phyloP scores from a whole-genome alignment of 257 asterid species.

The Euphrasia confusa region DNA sequence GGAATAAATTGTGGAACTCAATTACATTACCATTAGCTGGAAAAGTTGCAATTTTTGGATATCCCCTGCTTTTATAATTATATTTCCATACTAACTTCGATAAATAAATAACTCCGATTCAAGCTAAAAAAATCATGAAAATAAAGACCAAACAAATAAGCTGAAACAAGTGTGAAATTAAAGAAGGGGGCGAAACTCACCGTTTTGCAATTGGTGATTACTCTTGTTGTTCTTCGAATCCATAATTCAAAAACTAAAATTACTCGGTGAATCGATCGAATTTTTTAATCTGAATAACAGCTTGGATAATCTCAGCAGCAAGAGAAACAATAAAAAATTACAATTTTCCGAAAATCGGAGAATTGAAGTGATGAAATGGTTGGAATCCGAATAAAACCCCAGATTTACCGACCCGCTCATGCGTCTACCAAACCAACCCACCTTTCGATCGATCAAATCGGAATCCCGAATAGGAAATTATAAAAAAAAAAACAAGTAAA shows the following conservation, averaged over 20 bases:
- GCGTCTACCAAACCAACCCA: constrained; percentile 55
- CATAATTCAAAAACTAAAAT: constrained; percentile 39
- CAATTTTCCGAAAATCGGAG: constrained; percentile 35
- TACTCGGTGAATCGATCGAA: constrained; percentile 24
- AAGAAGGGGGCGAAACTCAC: constrained; percentile 29
- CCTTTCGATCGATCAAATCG: constrained; percentile 23
- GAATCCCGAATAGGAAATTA: neutral
- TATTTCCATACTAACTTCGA: too few species aligned
- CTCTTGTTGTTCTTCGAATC: constrained; percentile 50
- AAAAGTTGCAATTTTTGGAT: neutral
- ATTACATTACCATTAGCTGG: neutral
- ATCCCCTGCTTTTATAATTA: neutral
- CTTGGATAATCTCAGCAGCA: constrained; percentile 46
- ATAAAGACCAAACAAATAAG: neutral
- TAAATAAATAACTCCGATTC: neutral
- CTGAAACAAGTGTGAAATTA: neutral
- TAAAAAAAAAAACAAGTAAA: neutral
- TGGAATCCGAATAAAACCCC: constrained; percentile 49
- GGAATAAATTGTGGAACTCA: neutral
- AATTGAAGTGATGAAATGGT: constrained; percentile 36
- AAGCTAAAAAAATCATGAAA: neutral
- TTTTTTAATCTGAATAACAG: constrained; percentile 30
- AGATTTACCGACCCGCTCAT: constrained; percentile 83
- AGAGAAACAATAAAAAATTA: constrained; percentile 35
- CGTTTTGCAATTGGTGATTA: constrained; percentile 56